These are phyloP conservation scores for Colletotrichum eleusines DNA, from an alignment of 2,329 filamentous ascomycete species.

Conservation along the genomic window DNA sequence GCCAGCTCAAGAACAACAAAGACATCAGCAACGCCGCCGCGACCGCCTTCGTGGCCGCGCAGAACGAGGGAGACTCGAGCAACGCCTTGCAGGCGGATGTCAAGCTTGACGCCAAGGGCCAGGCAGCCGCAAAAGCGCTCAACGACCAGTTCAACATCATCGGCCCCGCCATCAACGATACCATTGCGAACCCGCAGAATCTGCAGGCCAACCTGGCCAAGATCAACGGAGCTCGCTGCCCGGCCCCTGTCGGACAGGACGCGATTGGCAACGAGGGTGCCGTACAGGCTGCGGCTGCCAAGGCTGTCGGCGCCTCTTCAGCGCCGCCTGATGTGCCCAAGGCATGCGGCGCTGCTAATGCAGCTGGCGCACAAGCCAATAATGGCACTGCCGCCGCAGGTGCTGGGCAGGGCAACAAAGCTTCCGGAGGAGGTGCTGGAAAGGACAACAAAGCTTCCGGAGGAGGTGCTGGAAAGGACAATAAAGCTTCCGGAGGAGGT, in stretches of 20 bases:
- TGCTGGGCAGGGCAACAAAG: no score
- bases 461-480: no score
- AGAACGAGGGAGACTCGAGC: neutral
- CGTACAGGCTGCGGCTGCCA: neutral
- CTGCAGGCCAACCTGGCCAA: conserved; percentile 1
- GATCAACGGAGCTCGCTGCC: conserved; percentile 3
- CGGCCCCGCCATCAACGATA: neutral
- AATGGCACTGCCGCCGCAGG: no score
- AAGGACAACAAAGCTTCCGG: no score
- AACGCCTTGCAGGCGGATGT: neutral
- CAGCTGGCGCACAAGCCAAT: neutral
- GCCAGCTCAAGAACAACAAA: neutral
- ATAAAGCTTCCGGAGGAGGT: no score
- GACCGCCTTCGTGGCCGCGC: neutral
- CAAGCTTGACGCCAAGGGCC: neutral
- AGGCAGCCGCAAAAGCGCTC: neutral
- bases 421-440: no score
- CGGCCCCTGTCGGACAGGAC: neutral
- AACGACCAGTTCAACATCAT: neutral
- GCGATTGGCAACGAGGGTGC: conserved; percentile 1
- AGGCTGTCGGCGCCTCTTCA: neutral
- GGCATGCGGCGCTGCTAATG: neutral
- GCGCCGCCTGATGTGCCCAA: neutral
- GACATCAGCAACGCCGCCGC: neutral
- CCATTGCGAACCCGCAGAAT: neutral